A percentile compares a stretch with the other conserved stretches of the same genome.
Conservation (phyloP, 2,329 filamentous ascomycete species). For the Botryosphaeria dothidea region DNA sequence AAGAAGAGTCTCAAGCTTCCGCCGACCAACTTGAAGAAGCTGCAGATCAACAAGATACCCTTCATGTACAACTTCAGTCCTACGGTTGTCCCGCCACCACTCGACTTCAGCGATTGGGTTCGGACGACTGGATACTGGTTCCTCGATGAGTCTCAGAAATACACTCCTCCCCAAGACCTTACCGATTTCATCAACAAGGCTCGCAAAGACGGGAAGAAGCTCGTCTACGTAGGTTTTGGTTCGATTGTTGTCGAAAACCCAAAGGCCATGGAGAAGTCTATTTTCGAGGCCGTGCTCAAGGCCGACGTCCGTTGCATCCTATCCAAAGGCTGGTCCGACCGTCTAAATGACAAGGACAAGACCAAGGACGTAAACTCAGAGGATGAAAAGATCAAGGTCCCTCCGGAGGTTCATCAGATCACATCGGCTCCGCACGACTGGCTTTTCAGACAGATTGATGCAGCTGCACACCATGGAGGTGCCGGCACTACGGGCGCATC, state of each 20-base stretch:
- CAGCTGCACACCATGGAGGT: constrained; percentile 90
- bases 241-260: constrained; percentile 94
- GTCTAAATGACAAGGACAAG: constrained; percentile 54
- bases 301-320: constrained; percentile 93
- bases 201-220: constrained; percentile 77
- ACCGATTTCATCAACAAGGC: constrained; percentile 75
- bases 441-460: constrained; percentile 92
- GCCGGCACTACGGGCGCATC: constrained; percentile 94
- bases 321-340: constrained; percentile 96
- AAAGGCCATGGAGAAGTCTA: constrained; percentile 83
- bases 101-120: constrained; percentile 98
- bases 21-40: constrained; percentile 80
- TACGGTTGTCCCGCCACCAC: constrained; percentile 85
- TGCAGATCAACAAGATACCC: constrained; percentile 96
- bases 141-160: constrained; percentile 71
- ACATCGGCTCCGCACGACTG: constrained; percentile 93
- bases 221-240: constrained; percentile 96
- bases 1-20: constrained; percentile 76
- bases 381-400: constrained; percentile 46
- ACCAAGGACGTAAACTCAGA: constrained; percentile 53
- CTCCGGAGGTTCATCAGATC: constrained; percentile 82
- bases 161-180: constrained; percentile 74
- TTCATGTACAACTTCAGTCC: constrained; percentile 98
- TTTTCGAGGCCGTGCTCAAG: constrained; percentile 86
- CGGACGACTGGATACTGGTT: constrained; percentile 98